Evolutionary conservation across 2,329 filamentous ascomycete genomes (phyloP), one percentile per base, ranked within the genome.

Genomic region (Nannizzia gypsea): DNA sequence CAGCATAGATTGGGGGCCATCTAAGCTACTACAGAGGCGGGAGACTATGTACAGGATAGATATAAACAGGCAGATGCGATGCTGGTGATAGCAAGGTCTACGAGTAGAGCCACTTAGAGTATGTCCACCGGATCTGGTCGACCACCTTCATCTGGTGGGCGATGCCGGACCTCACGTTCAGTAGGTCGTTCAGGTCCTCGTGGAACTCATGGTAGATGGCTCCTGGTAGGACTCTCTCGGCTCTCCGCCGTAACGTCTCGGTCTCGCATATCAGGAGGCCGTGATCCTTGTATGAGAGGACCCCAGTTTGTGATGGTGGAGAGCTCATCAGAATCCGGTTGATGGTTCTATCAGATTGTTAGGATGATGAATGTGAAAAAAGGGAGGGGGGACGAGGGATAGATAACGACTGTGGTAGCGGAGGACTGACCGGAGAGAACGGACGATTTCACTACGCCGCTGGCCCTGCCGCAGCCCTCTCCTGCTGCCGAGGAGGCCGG

Each of bases 201-300:
- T 90, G 74, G 68, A 99, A 96, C 67, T 96, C 91, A 66, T 85
- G 84, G 68, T 87, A 85, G 11, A 95, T 81, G 48, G 88, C 83
- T 1, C 82, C 79, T 0, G 90, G 90, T 65, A 97, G 82, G 44
- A 90, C 74, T 22, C 76, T 78, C 57, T 78, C 78, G 1, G 87
- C 86, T 50, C 87, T 80, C 66, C 83, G 83, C 52, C 90, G 83
- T 58, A 99, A 77, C 31, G 90, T 81, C 67, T 97, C 90, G 3
- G 92, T 86, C 71, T 99, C 92, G 71, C 90, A 95, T 3, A 99
- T 79, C 46, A 99, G 76, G 61, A 96, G 77, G 1, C 93, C 93
- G 67, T 96, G 90, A 66, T 97, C 90, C 73, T 92, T 95, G 77
- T 96, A 96, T 1, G 87, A 86, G 56, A 97, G 78, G 63, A 92